These are phyloP conservation scores for Sclerospora graminicola DNA, from an alignment of 352 stramenopile species.

Conservation along the genomic window DNA sequence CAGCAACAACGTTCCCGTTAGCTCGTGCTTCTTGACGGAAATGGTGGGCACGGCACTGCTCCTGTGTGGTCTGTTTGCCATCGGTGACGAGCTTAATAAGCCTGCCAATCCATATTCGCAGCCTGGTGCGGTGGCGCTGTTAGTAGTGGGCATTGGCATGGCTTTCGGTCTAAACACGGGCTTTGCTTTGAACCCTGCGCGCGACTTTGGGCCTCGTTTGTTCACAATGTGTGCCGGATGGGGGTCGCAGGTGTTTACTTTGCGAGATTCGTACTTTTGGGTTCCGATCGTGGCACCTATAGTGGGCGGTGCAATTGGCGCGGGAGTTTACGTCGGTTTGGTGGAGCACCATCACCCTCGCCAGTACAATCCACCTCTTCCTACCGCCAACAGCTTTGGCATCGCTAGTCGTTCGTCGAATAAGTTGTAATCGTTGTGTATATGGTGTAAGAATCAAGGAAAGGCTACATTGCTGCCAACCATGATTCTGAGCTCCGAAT, in stretches of 20 bases:
- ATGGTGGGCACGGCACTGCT: constrained; percentile 50
- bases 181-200: constrained; percentile 58
- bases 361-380: constrained; percentile 18
- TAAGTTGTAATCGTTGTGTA: too few species aligned
- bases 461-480: too few species aligned
- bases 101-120: constrained; percentile 32
- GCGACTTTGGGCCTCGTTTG: constrained; percentile 40
- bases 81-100: constrained; percentile 46
- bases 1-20: constrained; percentile 20
- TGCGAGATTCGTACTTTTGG: constrained; percentile 51
- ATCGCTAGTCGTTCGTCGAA: too few species aligned
- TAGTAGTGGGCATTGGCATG: constrained; percentile 60
- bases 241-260: constrained; percentile 21
- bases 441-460: too few species aligned
- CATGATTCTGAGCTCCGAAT: too few species aligned
- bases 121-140: constrained; percentile 33
- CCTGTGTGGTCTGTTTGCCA: constrained; percentile 47
- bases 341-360: constrained; percentile 43
- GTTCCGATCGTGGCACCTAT: constrained; percentile 42
- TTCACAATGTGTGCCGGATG: constrained; percentile 36
- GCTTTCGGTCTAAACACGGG: constrained; percentile 62
- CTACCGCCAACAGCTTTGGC: too few species aligned
- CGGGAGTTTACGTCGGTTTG: constrained; percentile 27
- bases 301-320: constrained; percentile 31
- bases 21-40: constrained; percentile 47